Evolutionary conservation across 2,329 filamentous ascomycete genomes (phyloP).

Genomic region (Macrophomina phaseolina): DNA sequence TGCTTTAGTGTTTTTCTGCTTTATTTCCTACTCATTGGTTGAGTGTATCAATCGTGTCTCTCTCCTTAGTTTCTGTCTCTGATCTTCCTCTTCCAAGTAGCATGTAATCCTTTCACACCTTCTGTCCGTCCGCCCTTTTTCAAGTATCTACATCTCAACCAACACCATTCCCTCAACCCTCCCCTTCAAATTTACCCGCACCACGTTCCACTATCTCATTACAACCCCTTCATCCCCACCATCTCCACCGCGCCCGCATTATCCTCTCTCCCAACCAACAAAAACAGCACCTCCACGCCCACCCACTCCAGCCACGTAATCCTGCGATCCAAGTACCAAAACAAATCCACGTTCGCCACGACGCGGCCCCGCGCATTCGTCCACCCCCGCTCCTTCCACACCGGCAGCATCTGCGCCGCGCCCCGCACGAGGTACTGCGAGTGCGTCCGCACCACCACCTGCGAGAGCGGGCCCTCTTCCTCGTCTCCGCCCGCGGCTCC

Average conservation of each 20-base stretch:
- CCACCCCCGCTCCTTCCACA: constrained; percentile 18
- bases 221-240: background rate
- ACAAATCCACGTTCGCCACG: constrained; percentile 17
- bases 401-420: background rate
- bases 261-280: constrained; percentile 15
- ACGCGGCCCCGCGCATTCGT: constrained; percentile 2
- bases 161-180: background rate
- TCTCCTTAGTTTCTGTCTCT: too few species aligned
- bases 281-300: constrained; percentile 7
- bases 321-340: constrained; percentile 9
- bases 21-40: too few species aligned
- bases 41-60: too few species aligned
- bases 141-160: too few species aligned
- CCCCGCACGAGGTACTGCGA: constrained; percentile 8
- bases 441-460: constrained; percentile 13
- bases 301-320: constrained; percentile 20
- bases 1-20: too few species aligned
- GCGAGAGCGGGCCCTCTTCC: background rate
- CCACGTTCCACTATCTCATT: background rate
- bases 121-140: too few species aligned
- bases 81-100: too few species aligned
- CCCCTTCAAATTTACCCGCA: background rate
- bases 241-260: constrained; percentile 7
- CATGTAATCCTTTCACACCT: too few species aligned
- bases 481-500: background rate